These are phyloP conservation scores for Apophysomyces variabilis DNA, from an alignment of 371 early-diverging fungal genomes.

Conservation along the genomic window DNA sequence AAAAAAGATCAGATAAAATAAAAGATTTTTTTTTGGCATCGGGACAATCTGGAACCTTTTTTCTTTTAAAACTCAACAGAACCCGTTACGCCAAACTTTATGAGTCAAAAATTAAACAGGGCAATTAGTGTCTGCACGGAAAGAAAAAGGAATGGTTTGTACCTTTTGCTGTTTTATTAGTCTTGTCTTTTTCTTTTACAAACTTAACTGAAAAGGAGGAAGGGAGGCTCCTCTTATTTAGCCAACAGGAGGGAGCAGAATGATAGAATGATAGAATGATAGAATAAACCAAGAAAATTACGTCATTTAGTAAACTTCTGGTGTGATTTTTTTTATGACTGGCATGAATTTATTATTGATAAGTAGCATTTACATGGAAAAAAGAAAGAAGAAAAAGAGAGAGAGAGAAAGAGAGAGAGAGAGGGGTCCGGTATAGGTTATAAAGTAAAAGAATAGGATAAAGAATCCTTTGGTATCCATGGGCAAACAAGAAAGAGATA, in stretches of 20 bases:
- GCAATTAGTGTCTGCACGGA: not conserved
- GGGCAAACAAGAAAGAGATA: not conserved
- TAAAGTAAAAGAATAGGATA: not conserved
- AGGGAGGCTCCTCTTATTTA: not conserved
- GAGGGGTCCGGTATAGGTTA: not conserved
- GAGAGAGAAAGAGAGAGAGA: constrained; percentile 3
- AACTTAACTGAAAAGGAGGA: not conserved
- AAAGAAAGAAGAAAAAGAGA: not conserved
- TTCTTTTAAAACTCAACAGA: not conserved
- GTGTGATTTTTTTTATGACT: constrained; percentile 4
- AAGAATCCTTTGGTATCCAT: not conserved
- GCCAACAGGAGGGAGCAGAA: not conserved
- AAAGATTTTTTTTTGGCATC: not conserved
- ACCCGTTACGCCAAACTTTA: not conserved
- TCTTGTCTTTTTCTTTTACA: not conserved
- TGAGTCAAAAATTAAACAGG: not conserved
- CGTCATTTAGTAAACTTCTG: not conserved
- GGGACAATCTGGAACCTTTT: constrained; percentile 8
- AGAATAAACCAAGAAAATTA: not conserved
- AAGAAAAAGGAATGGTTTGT: too few species aligned
- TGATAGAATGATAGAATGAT: too few species aligned
- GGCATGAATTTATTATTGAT: constrained; percentile 6
- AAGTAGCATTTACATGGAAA: not conserved
- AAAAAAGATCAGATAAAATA: constrained; percentile 1
- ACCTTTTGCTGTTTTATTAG: not conserved